A percentile compares a stretch with the other conserved stretches of the same genome.
phyloP scores from a whole-genome alignment of 163 green algal genomes.

The Scenedesmus sp. region DNA sequence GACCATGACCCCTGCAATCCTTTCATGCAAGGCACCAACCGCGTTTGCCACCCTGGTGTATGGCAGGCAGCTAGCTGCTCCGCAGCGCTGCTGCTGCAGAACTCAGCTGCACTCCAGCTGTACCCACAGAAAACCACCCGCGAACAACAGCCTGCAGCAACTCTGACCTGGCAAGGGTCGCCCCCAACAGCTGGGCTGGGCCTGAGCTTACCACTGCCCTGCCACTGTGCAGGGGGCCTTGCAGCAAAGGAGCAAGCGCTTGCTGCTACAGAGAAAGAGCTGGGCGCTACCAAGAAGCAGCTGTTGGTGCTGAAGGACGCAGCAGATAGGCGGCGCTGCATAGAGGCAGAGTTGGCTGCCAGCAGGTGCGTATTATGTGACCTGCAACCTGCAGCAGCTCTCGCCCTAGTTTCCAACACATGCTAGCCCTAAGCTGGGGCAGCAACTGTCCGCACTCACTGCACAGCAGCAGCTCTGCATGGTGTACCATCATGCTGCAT shows the following conservation, averaged over 20 bases:
- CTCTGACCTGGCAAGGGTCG: neutral
- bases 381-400: neutral
- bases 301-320: conserved; percentile 13
- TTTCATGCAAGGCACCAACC: too few relatives aligned
- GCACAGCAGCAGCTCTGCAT: neutral
- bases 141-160: neutral
- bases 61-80: neutral
- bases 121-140: neutral
- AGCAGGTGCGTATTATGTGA: neutral
- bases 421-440: neutral
- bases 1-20: too few relatives aligned
- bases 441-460: neutral
- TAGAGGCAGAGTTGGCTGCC: conserved; percentile 23
- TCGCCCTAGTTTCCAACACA: neutral
- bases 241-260: conserved; percentile 24
- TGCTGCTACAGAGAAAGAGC: neutral
- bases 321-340: neutral
- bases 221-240: conserved; percentile 7
- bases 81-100: neutral
- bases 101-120: neutral
- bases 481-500: neutral
- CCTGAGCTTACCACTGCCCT: neutral
- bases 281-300: conserved; percentile 18
- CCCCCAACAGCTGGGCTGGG: too few relatives aligned
- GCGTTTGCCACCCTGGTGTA: neutral